Conservation (phyloP, 1,139 yeast species). For the Saccharomyces hybrid region DNA sequence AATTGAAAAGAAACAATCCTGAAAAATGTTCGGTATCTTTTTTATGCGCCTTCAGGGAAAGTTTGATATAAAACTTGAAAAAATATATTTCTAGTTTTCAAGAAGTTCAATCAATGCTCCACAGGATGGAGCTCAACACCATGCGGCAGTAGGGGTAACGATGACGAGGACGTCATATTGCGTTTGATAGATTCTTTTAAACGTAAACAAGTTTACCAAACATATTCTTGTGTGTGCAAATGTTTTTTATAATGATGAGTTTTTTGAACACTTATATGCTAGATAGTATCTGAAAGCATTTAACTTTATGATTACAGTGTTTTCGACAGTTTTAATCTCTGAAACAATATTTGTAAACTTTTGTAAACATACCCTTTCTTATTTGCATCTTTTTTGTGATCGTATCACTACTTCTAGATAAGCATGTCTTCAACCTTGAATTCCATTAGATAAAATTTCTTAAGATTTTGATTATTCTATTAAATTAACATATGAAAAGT, state of each 20-base stretch:
- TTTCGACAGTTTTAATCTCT: slow-evolving; percentile 20
- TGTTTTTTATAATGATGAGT: neutral
- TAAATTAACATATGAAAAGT: neutral
- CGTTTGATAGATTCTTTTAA: neutral
- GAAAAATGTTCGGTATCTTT: neutral
- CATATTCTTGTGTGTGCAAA: neutral
- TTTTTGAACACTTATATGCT: slow-evolving; percentile 18
- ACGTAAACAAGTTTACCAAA: neutral
- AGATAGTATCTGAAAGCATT: slow-evolving; percentile 32
- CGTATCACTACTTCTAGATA: neutral
- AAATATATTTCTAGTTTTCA: too few species aligned
- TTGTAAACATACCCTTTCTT: neutral
- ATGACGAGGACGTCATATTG: neutral
- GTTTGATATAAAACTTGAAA: too few species aligned
- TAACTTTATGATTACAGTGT: slow-evolving; percentile 28
- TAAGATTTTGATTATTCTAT: neutral
- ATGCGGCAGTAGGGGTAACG: neutral
- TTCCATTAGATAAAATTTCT: neutral
- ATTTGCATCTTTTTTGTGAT: neutral
- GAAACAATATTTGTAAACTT: neutral
- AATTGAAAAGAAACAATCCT: neutral
- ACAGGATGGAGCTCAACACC: neutral
- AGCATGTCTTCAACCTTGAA: neutral
- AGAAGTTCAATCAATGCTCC: too few species aligned
- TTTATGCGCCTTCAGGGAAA: neutral